Conservation (phyloP, 1,284 basidiomycete genomes). For the Phellinidium pouzarii region DNA sequence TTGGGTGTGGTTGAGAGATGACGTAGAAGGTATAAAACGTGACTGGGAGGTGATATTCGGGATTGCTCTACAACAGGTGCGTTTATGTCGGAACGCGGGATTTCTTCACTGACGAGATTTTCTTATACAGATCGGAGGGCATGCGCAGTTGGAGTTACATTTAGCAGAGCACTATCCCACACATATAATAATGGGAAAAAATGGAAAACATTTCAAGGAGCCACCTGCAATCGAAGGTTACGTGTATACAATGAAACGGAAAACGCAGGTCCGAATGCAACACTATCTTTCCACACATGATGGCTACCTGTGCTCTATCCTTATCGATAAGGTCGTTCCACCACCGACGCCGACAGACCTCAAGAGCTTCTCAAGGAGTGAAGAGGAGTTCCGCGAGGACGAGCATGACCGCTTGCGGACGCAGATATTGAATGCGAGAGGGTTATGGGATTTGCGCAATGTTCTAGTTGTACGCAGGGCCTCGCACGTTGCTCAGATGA, state of each 20-base stretch:
- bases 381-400: conserved; percentile 34
- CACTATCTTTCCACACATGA: conserved; percentile 72
- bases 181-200: conserved; percentile 44
- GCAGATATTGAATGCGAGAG: conserved; percentile 62
- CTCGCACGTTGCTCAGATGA: conserved; percentile 38
- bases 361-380: conserved; percentile 21
- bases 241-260: conserved; percentile 62
- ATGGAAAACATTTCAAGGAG: conserved; percentile 54
- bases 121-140: conserved; percentile 36
- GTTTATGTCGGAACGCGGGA: conserved; percentile 18
- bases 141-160: conserved; percentile 65
- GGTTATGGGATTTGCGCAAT: conserved; percentile 61
- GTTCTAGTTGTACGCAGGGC: conserved; percentile 62
- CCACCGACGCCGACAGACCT: conserved; percentile 59
- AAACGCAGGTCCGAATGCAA: conserved; percentile 50
- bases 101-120: conserved; percentile 6
- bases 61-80: conserved; percentile 59
- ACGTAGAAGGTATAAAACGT: conserved; percentile 54
- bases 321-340: conserved; percentile 49
- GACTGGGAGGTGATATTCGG: conserved; percentile 72
- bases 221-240: conserved; percentile 79
- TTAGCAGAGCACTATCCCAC: conserved; percentile 60
- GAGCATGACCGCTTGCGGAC: conserved; percentile 57
- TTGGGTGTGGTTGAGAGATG: conserved; percentile 71
- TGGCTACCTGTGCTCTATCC: conserved; percentile 62